Base-by-base conservation (phyloP, 169 alveolate species). In the Besnoitia besnoiti region DNA sequence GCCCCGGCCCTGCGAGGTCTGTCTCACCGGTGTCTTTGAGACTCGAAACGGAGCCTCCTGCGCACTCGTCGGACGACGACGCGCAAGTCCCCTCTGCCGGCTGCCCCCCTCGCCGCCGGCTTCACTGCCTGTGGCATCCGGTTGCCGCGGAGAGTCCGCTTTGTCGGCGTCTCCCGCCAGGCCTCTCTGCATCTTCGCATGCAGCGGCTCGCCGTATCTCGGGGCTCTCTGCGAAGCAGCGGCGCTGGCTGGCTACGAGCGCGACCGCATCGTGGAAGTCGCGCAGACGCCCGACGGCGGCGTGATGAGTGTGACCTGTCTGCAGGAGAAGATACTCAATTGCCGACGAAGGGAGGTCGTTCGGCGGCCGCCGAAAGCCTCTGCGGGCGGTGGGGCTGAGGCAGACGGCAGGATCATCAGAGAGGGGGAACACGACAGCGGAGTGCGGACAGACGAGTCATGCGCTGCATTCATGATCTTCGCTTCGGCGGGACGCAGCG, bases 401-500 rank as follows among this genome's bases (percentile, higher is more conserved):
- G 33, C 33, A 55, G 67, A 55, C 33, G 24, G 67, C 12, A 55
- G 67, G 12, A 49, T 7, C 59, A 49, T 16, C 3, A 16, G 27
- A 55, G 12, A 55, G 24, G 67, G 67, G 24, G 24, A 55, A 55
- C 67, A n/a, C 67, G 30, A 0, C 67, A 55, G 24, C 7, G 67
- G n/a, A n/a, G n/a, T 5, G 55, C 5, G 67, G 67, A 55, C 12
- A 55, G 30, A 5, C n/a, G 27, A 55, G 67, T 19, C 24, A 55
- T 49, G 55, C 14, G 5, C 79, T 73, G 14, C 87, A 10, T 42
- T 44, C 55, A 30, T 77, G 30, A 35, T 77, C 59, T 3, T 19
- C 47, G n/a, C 44, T 39, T 77, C 91, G n/a, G 91, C 80, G 42
- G 90, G 90, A 37, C 80, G 91, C 33, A 40, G 49, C 44, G 67